Percentiles rank a stretch among this genome's conserved stretches.
Conservation (phyloP, 768 basidiomycete genomes). For the Collybia nuda region DNA sequence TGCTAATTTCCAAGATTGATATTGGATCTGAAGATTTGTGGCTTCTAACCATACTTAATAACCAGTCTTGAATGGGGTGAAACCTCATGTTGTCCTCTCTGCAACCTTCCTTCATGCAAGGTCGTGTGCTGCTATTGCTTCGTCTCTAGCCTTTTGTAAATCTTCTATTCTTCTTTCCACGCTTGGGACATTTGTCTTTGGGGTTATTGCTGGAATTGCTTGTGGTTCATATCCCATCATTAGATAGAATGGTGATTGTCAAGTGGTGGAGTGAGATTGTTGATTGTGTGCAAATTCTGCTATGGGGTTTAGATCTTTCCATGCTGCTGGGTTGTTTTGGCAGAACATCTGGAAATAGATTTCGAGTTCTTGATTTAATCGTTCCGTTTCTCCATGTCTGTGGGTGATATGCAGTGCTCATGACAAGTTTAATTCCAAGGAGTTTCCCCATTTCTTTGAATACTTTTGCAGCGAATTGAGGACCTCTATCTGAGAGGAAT, state of each 20-base stretch:
- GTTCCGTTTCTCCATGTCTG: slow-evolving; percentile 5
- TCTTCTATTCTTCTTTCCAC: too few relatives aligned
- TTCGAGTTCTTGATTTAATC: slow-evolving; percentile 3
- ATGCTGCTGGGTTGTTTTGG: not conserved
- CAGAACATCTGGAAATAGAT: not conserved
- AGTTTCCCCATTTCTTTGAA: slow-evolving; percentile 13
- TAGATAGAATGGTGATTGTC: not conserved
- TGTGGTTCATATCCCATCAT: too few relatives aligned
- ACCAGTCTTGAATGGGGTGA: too few relatives aligned
- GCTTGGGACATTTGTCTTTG: not conserved
- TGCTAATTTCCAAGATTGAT: too few relatives aligned
- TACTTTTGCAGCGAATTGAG: slow-evolving; percentile 10
- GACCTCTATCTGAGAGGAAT: slow-evolving; percentile 17
- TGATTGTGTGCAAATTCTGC: not conserved
- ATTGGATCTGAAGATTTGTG: not conserved
- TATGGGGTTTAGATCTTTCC: not conserved
- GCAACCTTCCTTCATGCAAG: too few relatives aligned
- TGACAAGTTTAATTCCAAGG: slow-evolving; percentile 7
- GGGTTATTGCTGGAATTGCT: too few relatives aligned
- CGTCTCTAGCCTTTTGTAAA: too few relatives aligned
- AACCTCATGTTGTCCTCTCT: too few relatives aligned
- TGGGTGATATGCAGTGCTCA: slow-evolving; percentile 2
- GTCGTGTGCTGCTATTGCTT: too few relatives aligned
- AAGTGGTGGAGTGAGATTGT: not conserved
- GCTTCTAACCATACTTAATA: too few relatives aligned